Base-by-base conservation (phyloP, 345 rosid genomes). In the Melastoma malabathricum region DNA sequence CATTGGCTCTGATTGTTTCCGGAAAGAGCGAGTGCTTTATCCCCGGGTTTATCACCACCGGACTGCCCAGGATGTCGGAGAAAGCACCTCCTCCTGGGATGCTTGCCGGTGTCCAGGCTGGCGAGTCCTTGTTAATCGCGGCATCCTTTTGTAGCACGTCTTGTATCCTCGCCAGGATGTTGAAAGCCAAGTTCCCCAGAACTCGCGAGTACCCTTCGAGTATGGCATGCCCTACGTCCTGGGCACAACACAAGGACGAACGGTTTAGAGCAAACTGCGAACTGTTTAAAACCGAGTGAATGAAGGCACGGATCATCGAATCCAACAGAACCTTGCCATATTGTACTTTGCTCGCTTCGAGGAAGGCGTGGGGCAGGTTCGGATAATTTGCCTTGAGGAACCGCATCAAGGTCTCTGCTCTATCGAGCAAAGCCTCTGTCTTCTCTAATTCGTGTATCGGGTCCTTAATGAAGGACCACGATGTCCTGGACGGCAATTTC, bases 191-290 rank as follows among this genome's bases (percentile, higher is more conserved):
- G 63, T 77, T 92, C 43, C 75, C 77, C 0, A 92, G 73, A 38
- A 76, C 89, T 47, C 98, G 67, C 1, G 98, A 86, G 58, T 90
- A 90, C 6, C 94, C 94, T 63, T 90, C 98, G 52, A 92, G 57
- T 44, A 87, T 66, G 6, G 79, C 64, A 47, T 84, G 95, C 16
- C 98, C 98, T 0, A 92, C 75, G 62, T 92, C 98, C 98, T 92
- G 57, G 44, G 12, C 12, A 34, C 9, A 8, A 31, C 31, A 27
- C 38, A 29, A 29, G 38, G n/a, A 29, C 6, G 38, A 17, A 38
- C 29, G 29, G 41, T 44, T 15, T 2, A 48, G 56, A 59, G 16
- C 22, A 18, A 19, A 38, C 13, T 29, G 5, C 38, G 38, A 4
- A 29, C 5, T n/a, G n/a, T n/a, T 22, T 22, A 34, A 34, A 34